These are phyloP conservation scores for Mariannaea sp. DNA, from an alignment of 2,329 filamentous ascomycete species.

Conservation along the genomic window DNA sequence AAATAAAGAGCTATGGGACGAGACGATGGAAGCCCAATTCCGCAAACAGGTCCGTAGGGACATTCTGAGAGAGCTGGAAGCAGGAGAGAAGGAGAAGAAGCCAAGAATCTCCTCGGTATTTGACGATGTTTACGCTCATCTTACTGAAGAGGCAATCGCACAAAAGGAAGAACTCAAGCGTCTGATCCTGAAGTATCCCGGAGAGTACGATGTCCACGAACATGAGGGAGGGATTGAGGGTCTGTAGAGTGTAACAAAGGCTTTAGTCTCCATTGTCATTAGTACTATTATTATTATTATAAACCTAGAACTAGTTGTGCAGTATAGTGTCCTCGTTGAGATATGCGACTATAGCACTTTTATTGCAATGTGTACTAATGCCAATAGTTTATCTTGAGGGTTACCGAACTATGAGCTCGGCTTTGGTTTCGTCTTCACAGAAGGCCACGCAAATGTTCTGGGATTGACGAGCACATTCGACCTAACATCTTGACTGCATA, in stretches of 20 bases:
- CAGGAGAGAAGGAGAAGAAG: slow-evolving; percentile 16
- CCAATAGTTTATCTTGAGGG: no score
- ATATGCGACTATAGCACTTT: no score
- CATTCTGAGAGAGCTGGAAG: slow-evolving; percentile 6
- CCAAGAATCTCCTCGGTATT: slow-evolving; percentile 10
- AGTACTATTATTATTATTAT: no score
- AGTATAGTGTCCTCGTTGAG: no score
- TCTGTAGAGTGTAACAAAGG: neutral
- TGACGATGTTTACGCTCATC: slow-evolving; percentile 16
- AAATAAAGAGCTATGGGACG: slow-evolving; percentile 12
- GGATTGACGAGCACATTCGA: no score
- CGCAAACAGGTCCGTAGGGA: slow-evolving; percentile 7
- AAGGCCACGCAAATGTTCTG: no score
- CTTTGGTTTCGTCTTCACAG: no score
- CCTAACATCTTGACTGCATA: no score
- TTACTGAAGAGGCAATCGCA: slow-evolving; percentile 10
- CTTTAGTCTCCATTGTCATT: no score
- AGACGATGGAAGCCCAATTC: neutral
- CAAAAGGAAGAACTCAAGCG: slow-evolving; percentile 6
- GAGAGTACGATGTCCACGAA: slow-evolving; percentile 11
- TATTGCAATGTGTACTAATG: no score
- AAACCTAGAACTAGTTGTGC: no score
- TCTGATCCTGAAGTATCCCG: slow-evolving; percentile 16
- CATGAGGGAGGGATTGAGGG: slow-evolving; percentile 11
- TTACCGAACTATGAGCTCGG: no score